These are phyloP conservation scores for Beta corolliflora DNA, from an alignment of 179 eudicot genomes.

Conservation along the genomic window DNA sequence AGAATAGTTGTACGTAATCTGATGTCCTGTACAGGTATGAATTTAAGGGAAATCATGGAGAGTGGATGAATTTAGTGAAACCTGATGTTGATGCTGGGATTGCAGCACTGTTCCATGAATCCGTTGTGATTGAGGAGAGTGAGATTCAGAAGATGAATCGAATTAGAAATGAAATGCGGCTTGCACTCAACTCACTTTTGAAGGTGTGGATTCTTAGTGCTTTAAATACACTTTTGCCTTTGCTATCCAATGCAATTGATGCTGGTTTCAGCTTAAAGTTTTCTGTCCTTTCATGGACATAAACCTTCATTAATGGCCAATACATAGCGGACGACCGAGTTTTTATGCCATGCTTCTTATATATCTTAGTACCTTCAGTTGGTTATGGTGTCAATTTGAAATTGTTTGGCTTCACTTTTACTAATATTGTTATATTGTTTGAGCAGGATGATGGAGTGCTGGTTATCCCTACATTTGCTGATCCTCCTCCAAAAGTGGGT, in stretches of 20 bases:
- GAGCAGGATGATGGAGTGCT: constrained; percentile 84
- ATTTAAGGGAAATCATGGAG: constrained; percentile 64
- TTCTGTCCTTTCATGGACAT: neutral
- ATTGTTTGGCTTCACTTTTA: neutral
- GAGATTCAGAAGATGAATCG: constrained; percentile 56
- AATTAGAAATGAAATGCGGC: constrained; percentile 74
- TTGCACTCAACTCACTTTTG: constrained; percentile 66
- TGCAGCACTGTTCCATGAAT: constrained; percentile 43
- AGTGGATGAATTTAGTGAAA: constrained; percentile 74
- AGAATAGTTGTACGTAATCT: neutral
- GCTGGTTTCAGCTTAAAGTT: neutral
- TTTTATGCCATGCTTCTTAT: neutral
- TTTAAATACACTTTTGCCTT: neutral
- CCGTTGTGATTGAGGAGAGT: constrained; percentile 38
- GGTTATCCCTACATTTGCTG: constrained; percentile 76
- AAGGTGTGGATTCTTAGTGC: constrained; percentile 48
- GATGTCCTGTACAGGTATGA: constrained; percentile 55
- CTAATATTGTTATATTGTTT: constrained; percentile 19
- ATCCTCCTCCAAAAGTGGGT: constrained; percentile 76
- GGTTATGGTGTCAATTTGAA: neutral
- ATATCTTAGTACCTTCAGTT: neutral
- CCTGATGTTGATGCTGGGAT: constrained; percentile 59
- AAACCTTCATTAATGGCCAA: too few relatives aligned
- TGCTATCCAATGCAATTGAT: neutral
- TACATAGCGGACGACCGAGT: too few relatives aligned